Percentiles rank a stretch among this genome's conserved stretches.
Conservation (phyloP, 805 yeast species). For the Ogataea nitratoaversa region DNA sequence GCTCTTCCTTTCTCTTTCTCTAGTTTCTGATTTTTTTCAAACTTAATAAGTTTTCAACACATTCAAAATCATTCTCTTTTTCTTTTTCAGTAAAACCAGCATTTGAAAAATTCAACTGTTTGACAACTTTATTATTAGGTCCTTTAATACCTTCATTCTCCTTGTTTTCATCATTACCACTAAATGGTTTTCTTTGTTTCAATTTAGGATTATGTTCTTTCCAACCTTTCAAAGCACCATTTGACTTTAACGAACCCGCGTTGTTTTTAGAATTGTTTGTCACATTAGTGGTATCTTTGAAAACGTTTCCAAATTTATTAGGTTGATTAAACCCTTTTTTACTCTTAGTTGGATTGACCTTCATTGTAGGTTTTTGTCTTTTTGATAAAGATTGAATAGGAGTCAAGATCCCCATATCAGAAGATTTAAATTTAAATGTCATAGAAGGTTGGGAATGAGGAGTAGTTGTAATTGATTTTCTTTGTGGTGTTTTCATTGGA, state of each 20-base stretch:
- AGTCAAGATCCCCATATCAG: constrained; percentile 28
- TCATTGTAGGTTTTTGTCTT: constrained; percentile 31
- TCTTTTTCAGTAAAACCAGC: neutral
- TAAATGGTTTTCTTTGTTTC: neutral
- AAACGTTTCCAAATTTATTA: constrained; percentile 14
- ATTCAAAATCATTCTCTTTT: constrained; percentile 24
- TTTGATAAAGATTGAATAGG: constrained; percentile 23
- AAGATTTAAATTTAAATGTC: constrained; percentile 36
- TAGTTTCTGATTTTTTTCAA: constrained; percentile 22
- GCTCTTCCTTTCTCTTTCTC: neutral
- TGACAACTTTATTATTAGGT: neutral
- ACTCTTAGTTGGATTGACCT: constrained; percentile 10
- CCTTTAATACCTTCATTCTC: neutral
- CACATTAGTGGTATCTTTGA: constrained; percentile 22
- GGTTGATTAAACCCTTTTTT: constrained; percentile 1
- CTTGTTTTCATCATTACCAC: constrained; percentile 1
- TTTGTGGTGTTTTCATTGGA: constrained; percentile 18
- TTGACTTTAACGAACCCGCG: too few species aligned
- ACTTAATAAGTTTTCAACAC: constrained; percentile 38
- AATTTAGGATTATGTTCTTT: neutral
- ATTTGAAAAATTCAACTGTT: constrained; percentile 1
- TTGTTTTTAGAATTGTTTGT: too few species aligned
- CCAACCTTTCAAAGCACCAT: neutral
- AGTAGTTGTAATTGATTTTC: constrained; percentile 3
- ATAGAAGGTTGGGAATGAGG: constrained; percentile 10